Evolutionary conservation across 495 filamentous ascomycete genomes (phyloP).

Genomic region (Aspergillus sparsus): DNA sequence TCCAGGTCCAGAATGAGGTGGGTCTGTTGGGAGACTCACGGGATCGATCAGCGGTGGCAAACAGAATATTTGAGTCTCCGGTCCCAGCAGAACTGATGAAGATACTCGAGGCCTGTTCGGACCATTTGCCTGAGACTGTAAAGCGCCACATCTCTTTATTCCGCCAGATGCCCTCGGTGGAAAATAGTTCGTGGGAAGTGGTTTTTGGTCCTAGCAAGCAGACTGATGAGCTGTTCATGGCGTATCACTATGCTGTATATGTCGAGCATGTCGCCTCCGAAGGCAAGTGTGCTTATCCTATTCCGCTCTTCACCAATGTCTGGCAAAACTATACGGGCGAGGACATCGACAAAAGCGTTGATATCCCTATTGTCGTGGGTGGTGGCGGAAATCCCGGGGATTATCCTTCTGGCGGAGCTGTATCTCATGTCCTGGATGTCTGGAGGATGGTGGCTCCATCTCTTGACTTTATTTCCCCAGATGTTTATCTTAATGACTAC

Average conservation of each 20-base stretch:
- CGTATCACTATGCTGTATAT: slow-evolving; percentile 48
- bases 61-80: slow-evolving; percentile 32
- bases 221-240: slow-evolving; percentile 56
- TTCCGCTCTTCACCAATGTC: slow-evolving; percentile 52
- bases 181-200: slow-evolving; percentile 34
- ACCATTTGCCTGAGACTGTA: slow-evolving; percentile 33
- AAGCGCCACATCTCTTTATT: slow-evolving; percentile 29
- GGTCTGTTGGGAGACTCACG: slow-evolving; percentile 50
- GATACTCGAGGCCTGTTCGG: slow-evolving; percentile 34
- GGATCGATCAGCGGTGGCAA: slow-evolving; percentile 39
- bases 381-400: slow-evolving; percentile 47
- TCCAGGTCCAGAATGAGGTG: slow-evolving; percentile 54
- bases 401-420: slow-evolving; percentile 50
- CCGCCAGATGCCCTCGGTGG: not conserved
- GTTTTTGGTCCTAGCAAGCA: slow-evolving; percentile 42
- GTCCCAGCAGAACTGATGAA: slow-evolving; percentile 40
- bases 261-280: slow-evolving; percentile 44
- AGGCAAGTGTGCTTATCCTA: slow-evolving; percentile 42
- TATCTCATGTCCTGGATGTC: slow-evolving; percentile 46
- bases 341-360: slow-evolving; percentile 25
- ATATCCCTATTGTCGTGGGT: slow-evolving; percentile 41
- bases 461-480: slow-evolving; percentile 52
- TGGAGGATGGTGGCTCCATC: slow-evolving; percentile 46
- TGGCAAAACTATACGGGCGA: slow-evolving; percentile 45
- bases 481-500: slow-evolving; percentile 52